Conservation (phyloP, 108 stramenopile species). For the Thalassiosira profunda region DNA sequence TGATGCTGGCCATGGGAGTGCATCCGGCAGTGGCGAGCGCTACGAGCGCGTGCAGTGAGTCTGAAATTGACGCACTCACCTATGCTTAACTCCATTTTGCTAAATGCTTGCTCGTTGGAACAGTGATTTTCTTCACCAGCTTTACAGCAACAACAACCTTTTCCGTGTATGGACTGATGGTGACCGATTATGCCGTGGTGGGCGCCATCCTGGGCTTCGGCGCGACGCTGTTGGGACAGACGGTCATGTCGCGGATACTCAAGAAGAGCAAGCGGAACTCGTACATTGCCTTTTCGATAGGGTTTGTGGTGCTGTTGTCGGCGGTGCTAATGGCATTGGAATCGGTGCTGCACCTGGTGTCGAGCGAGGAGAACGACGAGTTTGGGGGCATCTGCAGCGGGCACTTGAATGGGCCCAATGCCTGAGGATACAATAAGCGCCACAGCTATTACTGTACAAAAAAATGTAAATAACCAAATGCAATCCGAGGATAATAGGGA, state of each 20-base stretch:
- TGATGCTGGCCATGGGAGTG: constrained; percentile 95
- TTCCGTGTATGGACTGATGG: constrained; percentile 86
- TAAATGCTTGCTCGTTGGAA: no score
- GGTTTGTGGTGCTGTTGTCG: constrained; percentile 38
- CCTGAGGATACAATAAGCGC: no score
- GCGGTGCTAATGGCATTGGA: constrained; percentile 28
- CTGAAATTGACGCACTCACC: no score
- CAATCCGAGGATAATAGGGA: no score
- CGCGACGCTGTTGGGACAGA: constrained; percentile 89
- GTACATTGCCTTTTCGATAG: constrained; percentile 94
- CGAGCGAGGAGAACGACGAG: constrained; percentile 27
- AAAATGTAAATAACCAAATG: no score
- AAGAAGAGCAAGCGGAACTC: constrained; percentile 84
- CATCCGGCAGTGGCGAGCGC: constrained; percentile 85
- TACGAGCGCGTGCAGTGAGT: no score
- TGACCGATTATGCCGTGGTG: constrained; percentile 78
- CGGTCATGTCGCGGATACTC: constrained; percentile 38
- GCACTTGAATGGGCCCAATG: constrained; percentile 24
- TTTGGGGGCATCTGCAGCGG: constrained; percentile 25
- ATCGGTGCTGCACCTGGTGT: constrained; percentile 35
- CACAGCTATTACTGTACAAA: no score
- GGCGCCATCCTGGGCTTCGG: constrained; percentile 84
- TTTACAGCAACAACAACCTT: constrained; percentile 94
- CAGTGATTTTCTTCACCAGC: constrained; percentile 95
- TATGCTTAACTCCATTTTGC: no score